Conservation (phyloP, 768 basidiomycete genomes). For the Coprinopsis marcescibilis region DNA sequence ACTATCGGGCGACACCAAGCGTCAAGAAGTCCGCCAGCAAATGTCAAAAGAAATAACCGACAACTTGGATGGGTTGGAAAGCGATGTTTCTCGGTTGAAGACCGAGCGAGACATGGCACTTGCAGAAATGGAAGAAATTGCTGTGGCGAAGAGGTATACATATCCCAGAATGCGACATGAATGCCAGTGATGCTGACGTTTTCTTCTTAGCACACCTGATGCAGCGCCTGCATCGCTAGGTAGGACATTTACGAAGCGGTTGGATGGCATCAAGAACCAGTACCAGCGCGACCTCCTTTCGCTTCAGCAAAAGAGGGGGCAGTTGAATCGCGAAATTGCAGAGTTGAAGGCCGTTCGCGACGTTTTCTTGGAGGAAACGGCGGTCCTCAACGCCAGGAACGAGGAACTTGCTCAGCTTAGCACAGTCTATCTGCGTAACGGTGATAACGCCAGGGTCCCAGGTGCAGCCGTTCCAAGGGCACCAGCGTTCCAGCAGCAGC, state of each 20-base stretch:
- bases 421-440: conserved; percentile 74
- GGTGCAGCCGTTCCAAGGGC: conserved; percentile 13
- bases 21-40: conserved; percentile 75
- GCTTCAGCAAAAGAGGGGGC: conserved; percentile 77
- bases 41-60: conserved; percentile 73
- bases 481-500: conserved; percentile 20
- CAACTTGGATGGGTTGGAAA: conserved; percentile 73
- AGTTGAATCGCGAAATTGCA: conserved; percentile 69
- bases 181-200: conserved; percentile 7
- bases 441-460: no score
- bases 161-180: conserved; percentile 10
- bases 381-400: conserved; percentile 84
- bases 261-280: conserved; percentile 82
- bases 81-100: conserved; percentile 79
- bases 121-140: conserved; percentile 90
- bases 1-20: conserved; percentile 72
- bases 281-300: conserved; percentile 86
- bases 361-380: conserved; percentile 85
- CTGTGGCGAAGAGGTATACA: conserved; percentile 67
- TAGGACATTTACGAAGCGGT: conserved; percentile 74
- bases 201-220: conserved; percentile 23
- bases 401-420: conserved; percentile 89
- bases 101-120: conserved; percentile 88
- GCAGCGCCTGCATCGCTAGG: conserved; percentile 42
- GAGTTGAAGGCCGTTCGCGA: conserved; percentile 87